Percentiles rank a stretch among this genome's conserved stretches.
Evolutionary conservation across 345 rosid genomes (phyloP).

Genomic region (Syzygium oleosum): DNA sequence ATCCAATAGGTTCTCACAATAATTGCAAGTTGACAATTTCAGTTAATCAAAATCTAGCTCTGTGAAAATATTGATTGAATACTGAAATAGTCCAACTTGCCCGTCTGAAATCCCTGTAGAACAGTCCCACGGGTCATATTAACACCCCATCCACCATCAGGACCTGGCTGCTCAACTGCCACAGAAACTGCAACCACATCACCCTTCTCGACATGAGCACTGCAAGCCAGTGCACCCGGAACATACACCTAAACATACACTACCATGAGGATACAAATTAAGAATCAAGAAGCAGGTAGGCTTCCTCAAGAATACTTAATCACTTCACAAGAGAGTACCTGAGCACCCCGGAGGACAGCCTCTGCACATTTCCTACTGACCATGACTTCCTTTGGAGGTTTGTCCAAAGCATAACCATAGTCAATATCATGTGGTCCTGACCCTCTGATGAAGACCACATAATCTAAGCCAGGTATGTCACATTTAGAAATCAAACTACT

Average conservation of each 20-base stretch:
- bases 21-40: background rate
- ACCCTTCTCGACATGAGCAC: constrained; percentile 95
- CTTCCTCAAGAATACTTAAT: background rate
- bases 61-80: background rate
- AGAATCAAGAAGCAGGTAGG: background rate
- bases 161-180: constrained; percentile 65
- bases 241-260: constrained; percentile 59
- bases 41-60: background rate
- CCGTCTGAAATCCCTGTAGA: constrained; percentile 70
- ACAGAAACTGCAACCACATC: constrained; percentile 93
- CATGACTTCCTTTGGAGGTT: constrained; percentile 80
- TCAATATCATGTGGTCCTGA: constrained; percentile 76
- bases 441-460: constrained; percentile 79
- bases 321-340: constrained; percentile 23
- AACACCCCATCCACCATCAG: constrained; percentile 68
- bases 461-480: constrained; percentile 68
- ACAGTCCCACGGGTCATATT: constrained; percentile 89
- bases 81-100: constrained; percentile 24
- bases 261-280: background rate
- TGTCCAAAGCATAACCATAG: constrained; percentile 39
- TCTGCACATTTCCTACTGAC: constrained; percentile 98
- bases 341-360: constrained; percentile 98
- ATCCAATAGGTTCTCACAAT: background rate
- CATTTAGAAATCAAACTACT: constrained; percentile 40
- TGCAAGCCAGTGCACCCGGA: constrained; percentile 96